Evolutionary conservation across 2,329 filamentous ascomycete species (phyloP).

Genomic region (Colletotrichum ledebouriae): DNA sequence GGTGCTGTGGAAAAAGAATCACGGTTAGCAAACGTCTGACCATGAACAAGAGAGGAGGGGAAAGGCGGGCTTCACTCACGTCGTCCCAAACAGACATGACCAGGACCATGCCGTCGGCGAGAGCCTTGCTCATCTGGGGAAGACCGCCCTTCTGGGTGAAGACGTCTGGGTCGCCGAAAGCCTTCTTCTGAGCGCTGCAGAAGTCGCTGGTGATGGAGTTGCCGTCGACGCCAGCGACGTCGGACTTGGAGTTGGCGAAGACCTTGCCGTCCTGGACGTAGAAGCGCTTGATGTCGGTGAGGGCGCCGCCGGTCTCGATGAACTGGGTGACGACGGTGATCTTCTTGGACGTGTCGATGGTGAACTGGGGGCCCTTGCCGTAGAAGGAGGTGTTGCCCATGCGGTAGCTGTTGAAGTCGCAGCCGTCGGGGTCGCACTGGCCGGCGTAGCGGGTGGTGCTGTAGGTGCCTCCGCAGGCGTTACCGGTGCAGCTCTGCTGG

Average conservation of each 20-base stretch:
- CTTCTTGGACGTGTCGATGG: constrained; percentile 70
- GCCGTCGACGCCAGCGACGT: constrained; percentile 54
- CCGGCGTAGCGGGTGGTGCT: constrained; percentile 69
- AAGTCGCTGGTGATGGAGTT: constrained; percentile 68
- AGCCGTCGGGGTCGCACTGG: constrained; percentile 77
- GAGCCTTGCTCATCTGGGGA: constrained; percentile 64
- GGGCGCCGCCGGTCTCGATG: constrained; percentile 60
- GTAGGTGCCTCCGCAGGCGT: constrained; percentile 67
- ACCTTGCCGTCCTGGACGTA: constrained; percentile 74
- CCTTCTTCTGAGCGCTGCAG: constrained; percentile 70
- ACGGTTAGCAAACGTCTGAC: neutral
- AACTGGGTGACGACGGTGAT: constrained; percentile 79
- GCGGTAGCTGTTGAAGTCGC: constrained; percentile 79
- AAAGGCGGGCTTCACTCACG: constrained; percentile 36
- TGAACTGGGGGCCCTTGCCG: constrained; percentile 65
- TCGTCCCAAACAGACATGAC: constrained; percentile 73
- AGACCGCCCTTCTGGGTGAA: constrained; percentile 72
- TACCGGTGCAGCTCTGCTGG: constrained; percentile 64
- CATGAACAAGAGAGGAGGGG: neutral
- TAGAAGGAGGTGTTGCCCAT: constrained; percentile 75
- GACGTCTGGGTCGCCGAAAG: constrained; percentile 66
- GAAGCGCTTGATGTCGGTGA: constrained; percentile 73
- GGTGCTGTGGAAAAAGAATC: constrained; percentile 54
- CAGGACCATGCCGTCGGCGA: constrained; percentile 60
- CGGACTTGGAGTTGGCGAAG: constrained; percentile 66